Conservation (phyloP, 148 eudicot genomes). For the Vaccinium corymbosum region DNA sequence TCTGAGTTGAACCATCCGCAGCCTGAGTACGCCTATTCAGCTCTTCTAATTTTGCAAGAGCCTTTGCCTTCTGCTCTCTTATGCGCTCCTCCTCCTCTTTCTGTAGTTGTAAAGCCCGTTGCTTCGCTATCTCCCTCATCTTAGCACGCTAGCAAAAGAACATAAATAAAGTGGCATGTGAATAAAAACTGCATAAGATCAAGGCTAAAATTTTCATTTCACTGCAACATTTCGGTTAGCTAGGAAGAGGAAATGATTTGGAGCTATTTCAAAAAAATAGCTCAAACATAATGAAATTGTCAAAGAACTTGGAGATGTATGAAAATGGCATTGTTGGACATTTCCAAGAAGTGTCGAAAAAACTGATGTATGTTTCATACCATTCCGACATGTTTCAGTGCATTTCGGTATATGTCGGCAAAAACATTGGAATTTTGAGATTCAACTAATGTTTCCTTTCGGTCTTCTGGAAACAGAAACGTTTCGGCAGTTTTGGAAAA, state of each 20-base stretch:
- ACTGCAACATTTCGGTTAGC: not conserved
- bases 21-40: constrained; percentile 65
- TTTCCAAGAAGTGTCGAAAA: not conserved
- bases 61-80: constrained; percentile 92
- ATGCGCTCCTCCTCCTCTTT: constrained; percentile 91
- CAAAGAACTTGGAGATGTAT: not conserved
- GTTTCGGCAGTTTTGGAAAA: not conserved
- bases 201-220: not conserved
- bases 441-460: not conserved
- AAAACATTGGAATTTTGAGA: not conserved
- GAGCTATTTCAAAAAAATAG: not conserved
- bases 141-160: constrained; percentile 60
- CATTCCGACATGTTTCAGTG: not conserved
- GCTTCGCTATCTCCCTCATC: constrained; percentile 80
- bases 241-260: not conserved
- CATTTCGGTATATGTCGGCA: not conserved
- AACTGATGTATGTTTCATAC: not conserved
- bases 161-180: constrained; percentile 10
- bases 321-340: not conserved
- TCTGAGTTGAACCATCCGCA: constrained; percentile 42
- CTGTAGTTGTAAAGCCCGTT: constrained; percentile 71
- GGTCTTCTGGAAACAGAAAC: not conserved
- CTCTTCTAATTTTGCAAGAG: constrained; percentile 87
- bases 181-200: not conserved
- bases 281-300: not conserved